These are phyloP conservation scores for Aspergillus texensis DNA, from an alignment of 2,329 filamentous ascomycete genomes.

Conservation along the genomic window DNA sequence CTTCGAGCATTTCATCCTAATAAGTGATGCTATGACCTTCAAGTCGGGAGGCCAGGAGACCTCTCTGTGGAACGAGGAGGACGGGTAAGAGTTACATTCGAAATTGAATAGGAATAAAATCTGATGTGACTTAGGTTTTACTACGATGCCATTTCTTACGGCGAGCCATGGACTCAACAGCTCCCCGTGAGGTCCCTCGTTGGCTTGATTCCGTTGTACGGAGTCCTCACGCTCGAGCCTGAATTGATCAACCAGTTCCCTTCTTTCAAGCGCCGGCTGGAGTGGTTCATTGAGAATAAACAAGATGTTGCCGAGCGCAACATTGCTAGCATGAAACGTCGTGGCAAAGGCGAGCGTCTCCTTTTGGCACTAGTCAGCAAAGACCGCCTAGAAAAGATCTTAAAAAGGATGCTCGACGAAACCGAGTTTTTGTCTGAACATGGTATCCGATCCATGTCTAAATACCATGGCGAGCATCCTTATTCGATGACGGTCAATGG, in stretches of 20 bases:
- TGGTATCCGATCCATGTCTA: slow-evolving; percentile 89
- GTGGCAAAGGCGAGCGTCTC: slow-evolving; percentile 87
- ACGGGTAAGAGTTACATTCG: slow-evolving; percentile 53
- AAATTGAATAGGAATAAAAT: background rate
- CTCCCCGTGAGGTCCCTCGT: slow-evolving; percentile 90
- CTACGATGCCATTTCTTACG: slow-evolving; percentile 97
- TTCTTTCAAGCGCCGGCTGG: slow-evolving; percentile 85
- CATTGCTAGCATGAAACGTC: slow-evolving; percentile 87
- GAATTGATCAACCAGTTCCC: slow-evolving; percentile 91
- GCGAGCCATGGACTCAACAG: slow-evolving; percentile 89
- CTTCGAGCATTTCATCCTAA: slow-evolving; percentile 98
- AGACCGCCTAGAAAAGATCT: slow-evolving; percentile 84
- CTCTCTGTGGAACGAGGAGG: slow-evolving; percentile 93
- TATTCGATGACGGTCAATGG: slow-evolving; percentile 96
- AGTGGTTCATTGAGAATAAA: slow-evolving; percentile 92
- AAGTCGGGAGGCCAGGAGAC: slow-evolving; percentile 71
- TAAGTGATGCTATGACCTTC: slow-evolving; percentile 95
- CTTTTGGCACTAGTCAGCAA: slow-evolving; percentile 89
- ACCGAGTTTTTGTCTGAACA: slow-evolving; percentile 89
- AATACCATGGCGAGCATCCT: slow-evolving; percentile 85
- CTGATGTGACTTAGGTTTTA: slow-evolving; percentile 67
- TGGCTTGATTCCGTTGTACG: slow-evolving; percentile 89
- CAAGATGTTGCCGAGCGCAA: slow-evolving; percentile 88
- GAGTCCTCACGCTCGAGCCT: slow-evolving; percentile 87
- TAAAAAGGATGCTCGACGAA: slow-evolving; percentile 90